Conservation (phyloP, 2,329 filamentous ascomycete species). For the Fusarium concolor region DNA sequence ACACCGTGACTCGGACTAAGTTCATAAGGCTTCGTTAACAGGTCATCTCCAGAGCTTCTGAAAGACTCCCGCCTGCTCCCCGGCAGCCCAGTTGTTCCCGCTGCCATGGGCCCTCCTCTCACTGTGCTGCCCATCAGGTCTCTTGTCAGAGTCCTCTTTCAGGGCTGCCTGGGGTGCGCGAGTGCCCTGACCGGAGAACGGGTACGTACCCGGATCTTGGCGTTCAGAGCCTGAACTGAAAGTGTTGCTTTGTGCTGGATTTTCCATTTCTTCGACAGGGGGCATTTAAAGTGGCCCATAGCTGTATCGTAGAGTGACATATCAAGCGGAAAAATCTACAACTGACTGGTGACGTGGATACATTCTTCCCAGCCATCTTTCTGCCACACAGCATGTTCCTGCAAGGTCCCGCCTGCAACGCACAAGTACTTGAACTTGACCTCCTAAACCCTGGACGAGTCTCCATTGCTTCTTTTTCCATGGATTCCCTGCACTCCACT, state of each 20-base stretch:
- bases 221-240: constrained; percentile 27
- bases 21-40: constrained; percentile 34
- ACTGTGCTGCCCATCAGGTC: constrained; percentile 9
- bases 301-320: constrained; percentile 30
- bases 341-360: neutral
- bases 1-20: constrained; percentile 26
- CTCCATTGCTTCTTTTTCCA: constrained; percentile 43
- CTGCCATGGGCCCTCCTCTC: neutral
- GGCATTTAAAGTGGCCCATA: constrained; percentile 30
- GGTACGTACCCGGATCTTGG: constrained; percentile 38
- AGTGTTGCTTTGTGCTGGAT: constrained; percentile 23
- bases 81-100: constrained; percentile 8
- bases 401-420: constrained; percentile 22
- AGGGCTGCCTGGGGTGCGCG: constrained; percentile 22
- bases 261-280: constrained; percentile 39
- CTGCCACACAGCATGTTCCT: neutral
- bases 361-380: constrained; percentile 18
- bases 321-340: neutral
- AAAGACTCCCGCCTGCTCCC: constrained; percentile 6
- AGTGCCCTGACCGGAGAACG: constrained; percentile 35
- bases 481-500: constrained; percentile 36
- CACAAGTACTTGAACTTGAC: constrained; percentile 24
- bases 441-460: constrained; percentile 16
- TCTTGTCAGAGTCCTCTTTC: neutral
- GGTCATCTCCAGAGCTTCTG: constrained; percentile 4